These are phyloP conservation scores for Trichoderma cornu-damae DNA, from an alignment of 2,329 filamentous ascomycete species.

Conservation along the genomic window DNA sequence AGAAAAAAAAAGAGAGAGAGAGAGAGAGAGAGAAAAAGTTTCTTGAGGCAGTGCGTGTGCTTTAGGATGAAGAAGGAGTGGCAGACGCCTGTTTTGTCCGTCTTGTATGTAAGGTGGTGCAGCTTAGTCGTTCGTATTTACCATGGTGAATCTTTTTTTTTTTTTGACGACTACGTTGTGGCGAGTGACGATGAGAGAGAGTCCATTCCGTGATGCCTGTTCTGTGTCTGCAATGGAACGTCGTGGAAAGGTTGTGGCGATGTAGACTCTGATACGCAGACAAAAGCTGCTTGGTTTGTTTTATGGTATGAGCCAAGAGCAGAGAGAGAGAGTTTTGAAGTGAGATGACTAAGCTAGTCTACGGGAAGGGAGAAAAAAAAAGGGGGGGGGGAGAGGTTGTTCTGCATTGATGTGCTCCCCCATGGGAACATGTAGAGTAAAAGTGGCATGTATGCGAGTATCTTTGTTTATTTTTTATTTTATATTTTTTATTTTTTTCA, in stretches of 20 bases:
- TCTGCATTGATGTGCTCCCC: no score
- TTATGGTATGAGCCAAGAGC: slow-evolving; percentile 5
- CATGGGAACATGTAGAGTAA: no score
- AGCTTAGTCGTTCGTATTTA: slow-evolving; percentile 17
- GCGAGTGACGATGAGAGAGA: slow-evolving; percentile 8
- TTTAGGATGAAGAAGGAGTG: slow-evolving; percentile 2
- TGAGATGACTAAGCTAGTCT: not conserved
- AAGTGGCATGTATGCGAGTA: no score
- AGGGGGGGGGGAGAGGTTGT: no score
- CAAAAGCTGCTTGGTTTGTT: no score
- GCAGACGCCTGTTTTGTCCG: slow-evolving; percentile 8
- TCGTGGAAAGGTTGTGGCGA: no score
- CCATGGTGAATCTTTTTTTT: no score
- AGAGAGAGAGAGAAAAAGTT: no score
- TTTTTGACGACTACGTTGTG: slow-evolving; percentile 6
- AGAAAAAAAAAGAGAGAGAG: no score
- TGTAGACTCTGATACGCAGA: no score
- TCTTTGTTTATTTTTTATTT: not conserved
- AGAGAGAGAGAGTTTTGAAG: not conserved
- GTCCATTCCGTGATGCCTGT: not conserved
- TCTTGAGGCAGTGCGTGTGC: slow-evolving; percentile 13
- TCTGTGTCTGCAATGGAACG: no score
- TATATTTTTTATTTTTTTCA: no score
- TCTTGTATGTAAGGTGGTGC: slow-evolving; percentile 17
- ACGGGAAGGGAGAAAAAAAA: not conserved